Conservation (phyloP, 768 basidiomycete species). For the Coprinopsis sp. region DNA sequence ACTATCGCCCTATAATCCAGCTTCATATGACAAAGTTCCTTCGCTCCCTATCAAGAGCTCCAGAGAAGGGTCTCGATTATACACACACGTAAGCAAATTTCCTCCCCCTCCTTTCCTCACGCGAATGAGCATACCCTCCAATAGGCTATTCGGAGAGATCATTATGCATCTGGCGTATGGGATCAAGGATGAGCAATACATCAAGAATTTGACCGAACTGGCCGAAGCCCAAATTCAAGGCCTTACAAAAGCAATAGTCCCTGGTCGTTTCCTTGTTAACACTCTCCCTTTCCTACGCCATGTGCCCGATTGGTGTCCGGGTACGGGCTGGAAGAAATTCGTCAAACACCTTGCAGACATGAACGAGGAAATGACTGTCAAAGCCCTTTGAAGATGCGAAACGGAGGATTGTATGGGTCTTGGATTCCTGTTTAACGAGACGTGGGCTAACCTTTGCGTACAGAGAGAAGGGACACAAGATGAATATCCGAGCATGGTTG, state of each 20-base stretch:
- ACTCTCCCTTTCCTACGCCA: conserved; percentile 19
- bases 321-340: conserved; percentile 24
- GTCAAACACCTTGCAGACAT: conserved; percentile 8
- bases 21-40: neutral
- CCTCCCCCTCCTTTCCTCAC: neutral
- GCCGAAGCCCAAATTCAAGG: conserved; percentile 23
- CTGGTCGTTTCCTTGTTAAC: conserved; percentile 17
- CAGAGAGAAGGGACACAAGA: too few species aligned
- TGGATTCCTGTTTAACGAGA: too few species aligned
- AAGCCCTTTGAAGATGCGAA: too few species aligned
- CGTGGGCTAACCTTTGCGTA: too few species aligned
- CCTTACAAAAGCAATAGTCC: conserved; percentile 17
- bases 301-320: conserved; percentile 34
- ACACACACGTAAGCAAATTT: neutral
- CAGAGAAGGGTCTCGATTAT: neutral
- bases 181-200: conserved; percentile 18
- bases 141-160: conserved; percentile 12
- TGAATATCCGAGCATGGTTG: too few species aligned
- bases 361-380: too few species aligned
- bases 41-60: neutral
- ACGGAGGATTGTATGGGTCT: too few species aligned
- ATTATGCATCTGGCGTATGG: conserved; percentile 24
- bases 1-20: conserved; percentile 15
- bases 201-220: conserved; percentile 30
- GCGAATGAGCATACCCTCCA: neutral